Evolutionary conservation across 2,329 filamentous ascomycete species (phyloP), one percentile per base, ranked within the genome.

Genomic region (Colletotrichum sp.): DNA sequence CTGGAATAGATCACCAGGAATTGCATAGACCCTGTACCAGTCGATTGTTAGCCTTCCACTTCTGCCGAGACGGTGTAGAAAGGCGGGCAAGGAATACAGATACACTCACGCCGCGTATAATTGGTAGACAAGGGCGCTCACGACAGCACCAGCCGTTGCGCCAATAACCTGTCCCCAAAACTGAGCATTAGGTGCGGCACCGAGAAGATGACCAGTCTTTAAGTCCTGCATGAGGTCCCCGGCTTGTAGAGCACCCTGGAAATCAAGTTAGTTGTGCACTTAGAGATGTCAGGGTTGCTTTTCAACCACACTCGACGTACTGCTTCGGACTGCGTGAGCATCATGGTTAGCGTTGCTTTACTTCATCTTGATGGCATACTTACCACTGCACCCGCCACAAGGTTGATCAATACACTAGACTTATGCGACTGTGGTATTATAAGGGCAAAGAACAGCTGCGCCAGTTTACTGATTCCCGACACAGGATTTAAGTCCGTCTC

Each of bases 131-230:
- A 94, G 90, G 0, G 96, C 96, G 75, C 94, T 96, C 8, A 98
- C 90, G 13, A 98, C 89, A 1, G 97, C 96, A 3, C 97, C 97
- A 3, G 95, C 92, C 0, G 95, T 93, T 43, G 94, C 95, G 6
- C 97, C 97, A 69, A 99, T 96, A 25, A 98, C 91, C 82, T 99
- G 97, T 1, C 97, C 97, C 89, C 95, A 98, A 83, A 99, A 99
- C 81, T 99, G 97, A 0, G 97, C 97, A 79, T 94, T 97, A 0
- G 97, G 97, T 5, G 95, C 94, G 1, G 97, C 97, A 13, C 96
- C 96, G 1, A 99, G 90, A 0, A 99, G 87, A 84, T 99, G 96
- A 0, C 97, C 97, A 0, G 97, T 98, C 84, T 99, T 99, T 34
- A 99, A 90, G 82, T 99, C 97, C 83, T 99, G 97, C 91, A 99